phyloP scores from a whole-genome alignment of 2,329 filamentous ascomycete species.

The Arthrobotrys conoides region DNA sequence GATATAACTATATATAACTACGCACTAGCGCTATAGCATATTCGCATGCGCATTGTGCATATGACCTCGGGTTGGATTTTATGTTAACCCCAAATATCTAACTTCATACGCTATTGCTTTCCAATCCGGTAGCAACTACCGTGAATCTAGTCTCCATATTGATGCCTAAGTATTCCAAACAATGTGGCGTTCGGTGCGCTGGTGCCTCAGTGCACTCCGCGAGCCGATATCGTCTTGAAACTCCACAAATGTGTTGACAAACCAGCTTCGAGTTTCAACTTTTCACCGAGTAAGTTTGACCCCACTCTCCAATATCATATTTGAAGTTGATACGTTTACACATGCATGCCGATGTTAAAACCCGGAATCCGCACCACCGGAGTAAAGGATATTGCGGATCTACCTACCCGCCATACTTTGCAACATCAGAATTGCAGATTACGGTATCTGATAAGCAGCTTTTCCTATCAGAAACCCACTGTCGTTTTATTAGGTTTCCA shows the following conservation, averaged over 20 bases:
- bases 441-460: slow-evolving; percentile 35
- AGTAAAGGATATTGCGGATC: slow-evolving; percentile 27
- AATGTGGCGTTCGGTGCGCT: slow-evolving; percentile 3
- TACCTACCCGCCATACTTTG: neutral
- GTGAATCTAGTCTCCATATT: neutral
- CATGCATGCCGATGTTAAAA: slow-evolving; percentile 14
- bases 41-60: too few relatives aligned
- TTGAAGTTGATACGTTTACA: too few relatives aligned
- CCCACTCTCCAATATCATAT: neutral
- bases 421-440: slow-evolving; percentile 8
- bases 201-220: slow-evolving; percentile 9
- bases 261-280: neutral
- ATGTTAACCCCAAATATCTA: neutral
- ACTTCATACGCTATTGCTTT: neutral
- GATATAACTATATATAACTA: too few relatives aligned
- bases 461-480: slow-evolving; percentile 35
- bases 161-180: slow-evolving; percentile 12
- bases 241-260: neutral
- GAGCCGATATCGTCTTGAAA: neutral
- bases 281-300: neutral
- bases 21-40: too few relatives aligned
- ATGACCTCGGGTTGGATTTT: neutral
- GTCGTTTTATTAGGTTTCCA: slow-evolving; percentile 24
- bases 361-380: slow-evolving; percentile 22
- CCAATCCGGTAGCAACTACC: neutral